Conservation (phyloP, 2,329 filamentous ascomycete genomes). For the Ophiostoma angusticollis region DNA sequence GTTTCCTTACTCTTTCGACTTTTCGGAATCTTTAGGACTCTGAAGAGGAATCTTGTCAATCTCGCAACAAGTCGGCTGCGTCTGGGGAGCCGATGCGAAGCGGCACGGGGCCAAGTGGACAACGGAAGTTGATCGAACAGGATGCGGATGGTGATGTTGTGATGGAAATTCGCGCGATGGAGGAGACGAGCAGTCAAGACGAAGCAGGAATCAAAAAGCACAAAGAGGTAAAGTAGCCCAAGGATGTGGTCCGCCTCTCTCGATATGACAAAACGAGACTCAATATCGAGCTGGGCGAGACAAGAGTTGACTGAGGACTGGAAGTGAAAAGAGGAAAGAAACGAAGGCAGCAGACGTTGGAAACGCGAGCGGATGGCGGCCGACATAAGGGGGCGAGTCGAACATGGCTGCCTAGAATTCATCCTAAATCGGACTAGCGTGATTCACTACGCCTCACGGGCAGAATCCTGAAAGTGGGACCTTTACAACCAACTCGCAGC, state of each 20-base stretch:
- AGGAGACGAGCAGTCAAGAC: not conserved
- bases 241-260: no score
- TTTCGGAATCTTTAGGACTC: constrained; percentile 7
- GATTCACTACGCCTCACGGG: constrained; percentile 13
- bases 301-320: no score
- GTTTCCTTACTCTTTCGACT: constrained; percentile 3
- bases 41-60: not conserved
- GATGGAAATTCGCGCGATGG: no score
- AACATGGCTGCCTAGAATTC: constrained; percentile 16
- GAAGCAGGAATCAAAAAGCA: not conserved
- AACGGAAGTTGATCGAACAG: no score
- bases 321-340: not conserved
- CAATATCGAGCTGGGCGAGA: no score
- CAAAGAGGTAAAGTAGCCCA: constrained; percentile 1
- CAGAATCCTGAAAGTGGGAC: constrained; percentile 11
- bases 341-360: constrained; percentile 1
- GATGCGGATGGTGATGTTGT: no score
- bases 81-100: not conserved
- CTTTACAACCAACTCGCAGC: not conserved
- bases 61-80: constrained; percentile 1
- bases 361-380: constrained; percentile 6
- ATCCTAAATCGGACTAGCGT: constrained; percentile 12
- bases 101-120: not conserved
- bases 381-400: constrained; percentile 12
- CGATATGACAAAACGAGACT: no score